These are phyloP conservation scores for Rachicladosporium sp. DNA, from an alignment of 2,329 filamentous ascomycete genomes.

Conservation along the genomic window DNA sequence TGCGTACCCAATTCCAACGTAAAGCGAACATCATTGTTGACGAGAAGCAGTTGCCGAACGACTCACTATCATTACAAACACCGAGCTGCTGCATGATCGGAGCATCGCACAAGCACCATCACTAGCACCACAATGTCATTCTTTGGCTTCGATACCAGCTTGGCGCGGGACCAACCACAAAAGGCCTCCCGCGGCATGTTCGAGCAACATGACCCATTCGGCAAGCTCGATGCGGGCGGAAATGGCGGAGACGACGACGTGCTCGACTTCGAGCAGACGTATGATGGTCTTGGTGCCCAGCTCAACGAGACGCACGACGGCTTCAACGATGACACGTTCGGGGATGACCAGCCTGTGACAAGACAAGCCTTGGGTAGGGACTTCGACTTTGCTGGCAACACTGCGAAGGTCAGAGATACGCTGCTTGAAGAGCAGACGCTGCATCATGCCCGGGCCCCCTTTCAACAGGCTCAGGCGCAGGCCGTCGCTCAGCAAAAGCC, in stretches of 20 bases:
- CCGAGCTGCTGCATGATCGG: not conserved
- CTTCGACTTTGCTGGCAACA: slow-evolving; percentile 94
- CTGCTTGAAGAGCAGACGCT: slow-evolving; percentile 86
- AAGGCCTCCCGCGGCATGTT: slow-evolving; percentile 52
- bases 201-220: slow-evolving; percentile 71
- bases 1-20: too few species aligned
- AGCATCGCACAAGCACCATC: not conserved
- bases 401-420: slow-evolving; percentile 71
- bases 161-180: slow-evolving; percentile 51
- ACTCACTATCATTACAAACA: not conserved
- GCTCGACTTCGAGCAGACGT: slow-evolving; percentile 92
- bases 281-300: slow-evolving; percentile 87
- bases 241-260: slow-evolving; percentile 34
- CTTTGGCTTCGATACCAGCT: slow-evolving; percentile 71
- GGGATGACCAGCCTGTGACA: slow-evolving; percentile 33
- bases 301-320: slow-evolving; percentile 86
- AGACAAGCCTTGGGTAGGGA: slow-evolving; percentile 63
- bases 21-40: too few species aligned
- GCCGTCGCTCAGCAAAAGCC: slow-evolving; percentile 43
- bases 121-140: slow-evolving; percentile 53
- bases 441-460: slow-evolving; percentile 62
- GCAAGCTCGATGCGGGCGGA: slow-evolving; percentile 28
- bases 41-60: too few species aligned
- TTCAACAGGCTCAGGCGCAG: slow-evolving; percentile 32
- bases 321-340: slow-evolving; percentile 94